These are phyloP conservation scores for Verticillium longisporum DNA, from an alignment of 2,329 filamentous ascomycete genomes.

Conservation along the genomic window DNA sequence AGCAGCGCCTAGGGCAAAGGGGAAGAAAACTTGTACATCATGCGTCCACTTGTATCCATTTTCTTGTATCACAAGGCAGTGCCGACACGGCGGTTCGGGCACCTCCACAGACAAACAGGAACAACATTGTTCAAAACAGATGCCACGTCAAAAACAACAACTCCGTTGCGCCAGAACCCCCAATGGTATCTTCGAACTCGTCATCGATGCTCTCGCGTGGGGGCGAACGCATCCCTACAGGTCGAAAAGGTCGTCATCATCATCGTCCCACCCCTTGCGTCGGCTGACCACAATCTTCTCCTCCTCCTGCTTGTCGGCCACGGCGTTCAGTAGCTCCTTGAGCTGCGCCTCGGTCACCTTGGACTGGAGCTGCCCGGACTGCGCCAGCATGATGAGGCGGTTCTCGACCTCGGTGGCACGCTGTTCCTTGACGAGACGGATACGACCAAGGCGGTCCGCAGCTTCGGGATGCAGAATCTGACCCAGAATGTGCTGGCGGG, in stretches of 20 bases:
- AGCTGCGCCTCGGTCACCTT: constrained; percentile 92
- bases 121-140: not conserved
- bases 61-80: not conserved
- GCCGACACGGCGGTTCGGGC: not conserved
- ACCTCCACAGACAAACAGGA: not conserved
- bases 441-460: constrained; percentile 85
- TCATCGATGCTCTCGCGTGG: not conserved
- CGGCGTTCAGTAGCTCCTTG: constrained; percentile 80
- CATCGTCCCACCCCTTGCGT: constrained; percentile 78
- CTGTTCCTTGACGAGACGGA: constrained; percentile 90
- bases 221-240: constrained; percentile 29
- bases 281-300: constrained; percentile 83
- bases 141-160: not conserved
- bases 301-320: constrained; percentile 72
- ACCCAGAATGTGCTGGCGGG: constrained; percentile 68
- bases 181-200: not conserved
- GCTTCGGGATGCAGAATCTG: constrained; percentile 95
- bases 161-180: not conserved
- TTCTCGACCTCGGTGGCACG: constrained; percentile 89
- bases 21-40: not conserved
- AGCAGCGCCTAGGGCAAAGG: not conserved
- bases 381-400: constrained; percentile 83
- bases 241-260: constrained; percentile 71
- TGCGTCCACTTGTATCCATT: not conserved
- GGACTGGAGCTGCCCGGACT: constrained; percentile 74